Conservation (phyloP, 352 stramenopile species). For the Pelagophyceae sp. region DNA sequence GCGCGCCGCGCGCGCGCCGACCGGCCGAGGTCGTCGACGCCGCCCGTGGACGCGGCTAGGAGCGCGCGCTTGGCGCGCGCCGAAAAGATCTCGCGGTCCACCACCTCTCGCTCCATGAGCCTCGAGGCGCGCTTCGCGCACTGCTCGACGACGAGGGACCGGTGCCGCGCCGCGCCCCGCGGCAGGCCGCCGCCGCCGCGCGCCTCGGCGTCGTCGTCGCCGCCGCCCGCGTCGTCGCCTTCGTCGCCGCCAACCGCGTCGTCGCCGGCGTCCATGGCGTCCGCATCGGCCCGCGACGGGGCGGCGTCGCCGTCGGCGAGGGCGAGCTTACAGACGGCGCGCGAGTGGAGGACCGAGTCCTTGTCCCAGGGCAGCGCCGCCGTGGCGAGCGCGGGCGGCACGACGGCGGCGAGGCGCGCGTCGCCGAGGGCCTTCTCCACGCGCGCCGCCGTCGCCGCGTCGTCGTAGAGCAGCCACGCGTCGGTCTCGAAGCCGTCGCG, state of each 20-base stretch:
- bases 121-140: background rate
- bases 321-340: background rate
- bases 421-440: background rate
- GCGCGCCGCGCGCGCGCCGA: background rate
- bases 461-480: conserved; percentile 1
- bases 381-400: background rate
- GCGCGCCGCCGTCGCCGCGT: background rate
- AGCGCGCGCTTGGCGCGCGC: background rate
- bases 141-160: background rate
- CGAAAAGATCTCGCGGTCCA: background rate
- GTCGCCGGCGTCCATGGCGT: background rate
- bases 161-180: background rate
- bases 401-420: background rate
- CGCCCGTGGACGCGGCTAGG: background rate
- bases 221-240: background rate
- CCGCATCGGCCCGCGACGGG: background rate
- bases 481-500: conserved; percentile 15
- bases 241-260: background rate
- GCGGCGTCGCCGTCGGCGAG: background rate
- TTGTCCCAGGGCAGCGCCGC: background rate
- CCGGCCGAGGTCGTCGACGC: conserved; percentile 16
- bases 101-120: background rate
- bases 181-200: no score
- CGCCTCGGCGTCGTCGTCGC: background rate
- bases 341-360: background rate